Base-by-base conservation (phyloP, 2,329 filamentous ascomycete species). In the Trichoderma citrinoviride region DNA sequence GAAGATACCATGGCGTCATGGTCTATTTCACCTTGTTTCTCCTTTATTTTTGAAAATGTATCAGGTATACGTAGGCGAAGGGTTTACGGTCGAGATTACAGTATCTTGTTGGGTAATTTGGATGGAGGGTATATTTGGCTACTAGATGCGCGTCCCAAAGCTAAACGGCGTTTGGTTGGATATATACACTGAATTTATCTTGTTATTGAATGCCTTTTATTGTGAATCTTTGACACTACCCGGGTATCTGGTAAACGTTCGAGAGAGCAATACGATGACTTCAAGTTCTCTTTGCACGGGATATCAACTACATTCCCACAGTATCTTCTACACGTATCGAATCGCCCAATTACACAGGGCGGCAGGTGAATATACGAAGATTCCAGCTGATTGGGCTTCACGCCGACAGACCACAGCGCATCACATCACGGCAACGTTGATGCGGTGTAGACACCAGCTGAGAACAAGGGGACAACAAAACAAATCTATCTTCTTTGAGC, bases 371-470 rank as follows among this genome's bases (percentile, higher is more conserved):
- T n/a, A n/a, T 14, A 37, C 10, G 12, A 37, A 37, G 12, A 1
- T 14, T 3, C 1, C 1, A 14, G 12, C 12, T 37, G 12, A 5
- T 12, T 37, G 3, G 3, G 12, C 33, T 37, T 37, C 12, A 37
- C n/a, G 33, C 33, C 5, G 12, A 37, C 5, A 37, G 33, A 37
- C 12, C 12, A 14, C 33, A 14, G 33, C 2, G 12, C 33, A 37
- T 37, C 33, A 37, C 17, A 14, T 27, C 33, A 50, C 25, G 25
- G 25, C 7, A 44, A 44, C 25, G 5, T 21, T 7, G 23, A 53
- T 61, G 58, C 37, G 58, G 58, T 61, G 58, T 44, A 61, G 47
- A 21, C 52, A 5, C 23, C 25, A 49, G 47, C 37, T 40, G 25
- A 14, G n/a, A 47, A 53, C 37, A 23, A 15, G 58, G 29, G 21